Conservation (phyloP, 345 rosid species). For the Streptanthus diversifolius region DNA sequence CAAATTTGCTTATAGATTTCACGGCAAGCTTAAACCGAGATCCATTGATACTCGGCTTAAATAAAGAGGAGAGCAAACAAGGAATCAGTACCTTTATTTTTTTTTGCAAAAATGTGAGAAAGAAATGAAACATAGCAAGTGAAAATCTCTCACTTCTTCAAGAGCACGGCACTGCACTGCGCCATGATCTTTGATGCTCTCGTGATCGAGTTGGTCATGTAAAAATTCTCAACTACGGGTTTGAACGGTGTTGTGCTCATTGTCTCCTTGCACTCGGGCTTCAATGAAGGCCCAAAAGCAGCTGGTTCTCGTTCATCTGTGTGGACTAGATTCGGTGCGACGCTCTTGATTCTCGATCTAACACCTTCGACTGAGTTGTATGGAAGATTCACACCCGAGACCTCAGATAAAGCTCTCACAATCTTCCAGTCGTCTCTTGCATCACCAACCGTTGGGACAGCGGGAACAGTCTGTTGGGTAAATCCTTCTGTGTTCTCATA, state of each 20-base stretch:
- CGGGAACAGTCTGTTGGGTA: constrained; percentile 83
- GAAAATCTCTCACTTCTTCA: constrained; percentile 56
- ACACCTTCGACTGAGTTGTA: constrained; percentile 67
- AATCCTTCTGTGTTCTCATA: constrained; percentile 95
- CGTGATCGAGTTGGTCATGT: constrained; percentile 92
- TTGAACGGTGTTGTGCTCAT: constrained; percentile 57
- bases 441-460: constrained; percentile 97
- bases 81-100: constrained; percentile 29
- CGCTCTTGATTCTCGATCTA: constrained; percentile 64
- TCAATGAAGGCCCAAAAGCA: constrained; percentile 60
- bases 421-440: constrained; percentile 99
- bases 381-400: constrained; percentile 67
- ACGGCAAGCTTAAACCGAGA: background rate
- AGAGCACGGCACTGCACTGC: constrained; percentile 77
- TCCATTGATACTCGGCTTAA: constrained; percentile 5
- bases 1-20: constrained; percentile 14
- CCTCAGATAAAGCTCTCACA: constrained; percentile 85
- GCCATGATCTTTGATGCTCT: constrained; percentile 99
- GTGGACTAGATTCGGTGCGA: constrained; percentile 80
- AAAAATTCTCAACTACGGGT: constrained; percentile 65
- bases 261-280: constrained; percentile 42
- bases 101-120: background rate
- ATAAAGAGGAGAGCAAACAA: constrained; percentile 8
- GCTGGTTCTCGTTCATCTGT: constrained; percentile 79
- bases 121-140: constrained; percentile 15